These are phyloP conservation scores for Xylaria grammica DNA, from an alignment of 495 filamentous ascomycete genomes.

Conservation along the genomic window DNA sequence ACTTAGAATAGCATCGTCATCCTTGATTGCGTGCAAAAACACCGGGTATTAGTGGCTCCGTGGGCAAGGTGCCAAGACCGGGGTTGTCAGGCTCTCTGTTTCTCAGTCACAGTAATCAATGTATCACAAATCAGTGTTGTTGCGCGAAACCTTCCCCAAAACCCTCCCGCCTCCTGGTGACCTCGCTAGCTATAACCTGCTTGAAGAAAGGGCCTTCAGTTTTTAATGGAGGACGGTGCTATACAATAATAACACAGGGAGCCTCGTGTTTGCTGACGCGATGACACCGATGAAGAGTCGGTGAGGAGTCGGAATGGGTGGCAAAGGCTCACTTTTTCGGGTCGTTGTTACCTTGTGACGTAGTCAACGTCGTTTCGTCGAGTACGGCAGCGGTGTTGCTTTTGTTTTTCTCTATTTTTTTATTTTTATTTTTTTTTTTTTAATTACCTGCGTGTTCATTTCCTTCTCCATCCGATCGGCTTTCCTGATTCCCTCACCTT, in stretches of 20 bases:
- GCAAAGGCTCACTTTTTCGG: conserved; percentile 7
- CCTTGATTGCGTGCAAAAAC: background rate
- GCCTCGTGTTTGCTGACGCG: conserved; percentile 15
- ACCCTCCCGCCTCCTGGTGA: too few relatives aligned
- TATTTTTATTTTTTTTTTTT: background rate
- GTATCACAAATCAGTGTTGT: background rate
- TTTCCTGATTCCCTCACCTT: too few relatives aligned
- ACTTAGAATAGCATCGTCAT: background rate
- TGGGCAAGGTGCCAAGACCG: conserved; percentile 8
- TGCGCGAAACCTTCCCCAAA: background rate
- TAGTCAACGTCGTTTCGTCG: conserved; percentile 1
- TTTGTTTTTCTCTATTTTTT: background rate
- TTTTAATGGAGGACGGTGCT: too few relatives aligned
- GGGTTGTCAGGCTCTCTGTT: background rate
- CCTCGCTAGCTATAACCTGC: too few relatives aligned
- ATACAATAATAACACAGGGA: background rate
- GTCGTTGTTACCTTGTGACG: background rate
- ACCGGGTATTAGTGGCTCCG: background rate
- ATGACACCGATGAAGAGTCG: conserved; percentile 15
- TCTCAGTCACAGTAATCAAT: too few relatives aligned
- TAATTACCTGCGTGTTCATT: too few relatives aligned
- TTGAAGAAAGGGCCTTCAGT: background rate
- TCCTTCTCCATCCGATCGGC: too few relatives aligned
- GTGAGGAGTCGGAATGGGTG: conserved; percentile 16
- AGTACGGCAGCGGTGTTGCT: background rate